Base-by-base conservation (phyloP, 306 rosid genomes). In the Sechiopsis laciniata region DNA sequence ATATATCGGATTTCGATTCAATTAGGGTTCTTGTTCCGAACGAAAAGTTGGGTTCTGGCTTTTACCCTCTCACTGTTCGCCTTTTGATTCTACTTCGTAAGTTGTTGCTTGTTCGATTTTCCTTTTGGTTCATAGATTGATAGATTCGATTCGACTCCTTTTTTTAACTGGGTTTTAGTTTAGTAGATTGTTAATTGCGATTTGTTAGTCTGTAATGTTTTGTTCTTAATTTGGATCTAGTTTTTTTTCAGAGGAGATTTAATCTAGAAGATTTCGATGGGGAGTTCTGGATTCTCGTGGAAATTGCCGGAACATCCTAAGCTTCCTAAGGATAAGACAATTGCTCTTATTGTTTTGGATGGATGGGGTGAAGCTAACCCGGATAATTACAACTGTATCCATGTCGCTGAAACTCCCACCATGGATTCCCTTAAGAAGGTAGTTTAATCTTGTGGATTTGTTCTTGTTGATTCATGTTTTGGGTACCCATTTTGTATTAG, bases 311-410 rank as follows among this genome's bases (percentile, higher is more conserved):
- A 95, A 76, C 99, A 95, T 72, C 93, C 96, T n/a, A 95, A 84
- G 88, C 91, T 95, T 19, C 97, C 96, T 1, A 95, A 95, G 96
- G 99, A 89, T 1, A 95, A 91, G 87, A 73, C 65, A 1, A 55
- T 95, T 11, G 99, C 86, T 55, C 32, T 95, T 65, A 80, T 91
- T 45, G 99, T 95, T 66, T 81, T 95, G 82, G 99, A 95, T 59
- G 99, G 99, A 0, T 95, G 99, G 99, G 99, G 99, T 2, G 99
- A 94, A 77, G 99, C 97, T 52, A 81, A 52, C 2, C 80, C 91
- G 12, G 87, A 91, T 73, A 79, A 81, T 42, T 95, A 84, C 75
- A 95, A 95, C 77, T 95, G 99, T 63, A 95, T 95, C 83, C 88
- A 88, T 81, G 81, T 67, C 6, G 99, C 99, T 37, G 90, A 95